Base-by-base conservation (phyloP, 108 stramenopile genomes). In the Pseudonitzschia pungens region DNA sequence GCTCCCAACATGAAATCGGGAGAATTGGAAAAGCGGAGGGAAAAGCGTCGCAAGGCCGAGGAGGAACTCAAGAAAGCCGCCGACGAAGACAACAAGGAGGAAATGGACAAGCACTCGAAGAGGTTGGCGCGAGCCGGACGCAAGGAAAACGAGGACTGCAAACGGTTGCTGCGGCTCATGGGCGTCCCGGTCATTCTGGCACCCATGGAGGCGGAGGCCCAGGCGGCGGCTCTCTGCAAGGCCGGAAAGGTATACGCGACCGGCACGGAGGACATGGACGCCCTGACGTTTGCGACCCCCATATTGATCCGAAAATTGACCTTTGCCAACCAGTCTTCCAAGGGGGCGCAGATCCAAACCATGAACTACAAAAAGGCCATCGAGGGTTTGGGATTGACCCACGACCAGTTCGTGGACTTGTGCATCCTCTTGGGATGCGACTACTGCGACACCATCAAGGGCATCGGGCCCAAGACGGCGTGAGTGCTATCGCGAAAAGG, bases 241-340 rank as follows among this genome's bases (percentile, higher is more conserved):
- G 89, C 73, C 28, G 97, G 98, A 9, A 79, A 90, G 48, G 97
- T 98, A 9, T 98, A 87, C 59, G 99, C 97, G n/a, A 90, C 93
- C 18, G 98, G 89, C 16, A 99, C 99, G 9, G 99, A 99, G 80
- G 99, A 99, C 84, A 98, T 98, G 98, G 99, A 99, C 75, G 96
- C 97, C 21, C 80, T 99, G 76, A 98, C 97, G 22, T 99, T 99
- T 79, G 77, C 76, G 1, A 92, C 97, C 0, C 98, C 99, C 18
- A 77, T 96, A 18, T 77, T 96, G 36, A 66, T 99, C 0, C 82
- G 97, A 8, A 97, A 96, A 80, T 89, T 94, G 90, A 96, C 92
- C 20, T 96, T 96, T 86, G 90, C 95, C 52, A 89, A 85, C 67
- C 80, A 80, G 16, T 70, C 69, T 51, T 33, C 33, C 33, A 57